These are phyloP conservation scores for Striga asiatica DNA, from an alignment of 257 asterid species.

Conservation along the genomic window DNA sequence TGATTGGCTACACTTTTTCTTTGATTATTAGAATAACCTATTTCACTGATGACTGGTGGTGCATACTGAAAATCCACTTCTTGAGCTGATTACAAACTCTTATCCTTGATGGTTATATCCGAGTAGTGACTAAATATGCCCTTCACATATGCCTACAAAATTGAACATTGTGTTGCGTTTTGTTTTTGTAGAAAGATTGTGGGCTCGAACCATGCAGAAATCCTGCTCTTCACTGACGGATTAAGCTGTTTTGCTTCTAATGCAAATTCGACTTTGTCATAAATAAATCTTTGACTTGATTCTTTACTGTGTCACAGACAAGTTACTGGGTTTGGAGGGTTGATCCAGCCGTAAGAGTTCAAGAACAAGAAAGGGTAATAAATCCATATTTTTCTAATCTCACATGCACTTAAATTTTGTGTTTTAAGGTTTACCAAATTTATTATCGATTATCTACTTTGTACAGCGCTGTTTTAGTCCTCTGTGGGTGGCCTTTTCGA, in stretches of 20 bases:
- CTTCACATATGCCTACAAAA: too few relatives aligned
- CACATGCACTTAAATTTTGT: slow-evolving; percentile 7
- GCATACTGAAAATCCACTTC: background rate
- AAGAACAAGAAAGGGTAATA: slow-evolving; percentile 49
- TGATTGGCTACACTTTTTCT: background rate
- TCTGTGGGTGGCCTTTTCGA: slow-evolving; percentile 73
- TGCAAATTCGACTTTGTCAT: background rate
- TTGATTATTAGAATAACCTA: background rate
- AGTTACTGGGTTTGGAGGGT: slow-evolving; percentile 70
- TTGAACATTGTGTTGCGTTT: too few relatives aligned
- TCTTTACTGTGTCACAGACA: slow-evolving; percentile 28
- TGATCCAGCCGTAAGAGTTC: slow-evolving; percentile 47
- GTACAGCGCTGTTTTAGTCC: slow-evolving; percentile 57
- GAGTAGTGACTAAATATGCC: too few relatives aligned
- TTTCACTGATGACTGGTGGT: background rate
- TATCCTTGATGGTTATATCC: too few relatives aligned
- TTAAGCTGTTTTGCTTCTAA: slow-evolving; percentile 3
- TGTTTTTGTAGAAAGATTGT: background rate
- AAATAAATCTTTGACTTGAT: slow-evolving; percentile 4
- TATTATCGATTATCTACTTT: slow-evolving; percentile 5
- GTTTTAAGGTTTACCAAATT: background rate
- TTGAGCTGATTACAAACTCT: too few relatives aligned
- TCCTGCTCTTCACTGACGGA: slow-evolving; percentile 1
- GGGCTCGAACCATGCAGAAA: background rate
- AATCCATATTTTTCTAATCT: background rate